Evolutionary conservation across 345 rosid genomes (phyloP).

Genomic region (Microthlaspi erraticum): DNA sequence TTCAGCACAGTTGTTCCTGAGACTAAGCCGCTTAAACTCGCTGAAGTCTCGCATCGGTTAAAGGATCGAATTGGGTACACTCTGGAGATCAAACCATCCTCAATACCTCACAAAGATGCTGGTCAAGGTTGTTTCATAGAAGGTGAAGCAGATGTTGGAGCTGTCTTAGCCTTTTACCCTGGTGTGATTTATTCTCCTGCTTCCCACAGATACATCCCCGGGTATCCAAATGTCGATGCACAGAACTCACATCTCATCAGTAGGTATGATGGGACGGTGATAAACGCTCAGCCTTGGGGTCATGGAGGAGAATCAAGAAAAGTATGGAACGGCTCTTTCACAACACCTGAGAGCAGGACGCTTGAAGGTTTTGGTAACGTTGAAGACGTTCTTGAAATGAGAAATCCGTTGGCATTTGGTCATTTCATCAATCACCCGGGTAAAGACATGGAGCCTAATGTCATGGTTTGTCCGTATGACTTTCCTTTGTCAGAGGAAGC

Average conservation of each 20-base stretch:
- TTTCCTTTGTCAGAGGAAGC: slow-evolving; percentile 69
- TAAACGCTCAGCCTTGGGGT: slow-evolving; percentile 92
- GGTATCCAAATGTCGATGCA: slow-evolving; percentile 71
- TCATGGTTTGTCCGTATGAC: slow-evolving; percentile 82
- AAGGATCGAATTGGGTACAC: slow-evolving; percentile 74
- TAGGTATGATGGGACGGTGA: slow-evolving; percentile 76
- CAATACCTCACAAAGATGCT: slow-evolving; percentile 71
- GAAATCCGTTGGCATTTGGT: slow-evolving; percentile 88
- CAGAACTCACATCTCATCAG: slow-evolving; percentile 80
- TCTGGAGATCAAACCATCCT: slow-evolving; percentile 66
- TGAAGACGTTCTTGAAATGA: slow-evolving; percentile 63
- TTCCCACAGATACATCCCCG: slow-evolving; percentile 77
- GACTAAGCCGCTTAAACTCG: slow-evolving; percentile 60
- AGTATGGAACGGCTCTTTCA: slow-evolving; percentile 58
- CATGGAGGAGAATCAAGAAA: slow-evolving; percentile 66
- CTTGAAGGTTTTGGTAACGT: slow-evolving; percentile 45
- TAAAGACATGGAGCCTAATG: slow-evolving; percentile 74
- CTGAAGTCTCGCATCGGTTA: slow-evolving; percentile 61
- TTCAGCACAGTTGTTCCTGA: slow-evolving; percentile 77
- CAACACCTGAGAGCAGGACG: slow-evolving; percentile 50
- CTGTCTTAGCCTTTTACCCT: slow-evolving; percentile 84
- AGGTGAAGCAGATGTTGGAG: slow-evolving; percentile 82
- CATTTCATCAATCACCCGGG: slow-evolving; percentile 82
- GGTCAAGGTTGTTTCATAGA: slow-evolving; percentile 77
- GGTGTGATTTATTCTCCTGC: slow-evolving; percentile 81